Conservation (phyloP, 2,329 filamentous ascomycete species). For the Thyridium curvatum region DNA sequence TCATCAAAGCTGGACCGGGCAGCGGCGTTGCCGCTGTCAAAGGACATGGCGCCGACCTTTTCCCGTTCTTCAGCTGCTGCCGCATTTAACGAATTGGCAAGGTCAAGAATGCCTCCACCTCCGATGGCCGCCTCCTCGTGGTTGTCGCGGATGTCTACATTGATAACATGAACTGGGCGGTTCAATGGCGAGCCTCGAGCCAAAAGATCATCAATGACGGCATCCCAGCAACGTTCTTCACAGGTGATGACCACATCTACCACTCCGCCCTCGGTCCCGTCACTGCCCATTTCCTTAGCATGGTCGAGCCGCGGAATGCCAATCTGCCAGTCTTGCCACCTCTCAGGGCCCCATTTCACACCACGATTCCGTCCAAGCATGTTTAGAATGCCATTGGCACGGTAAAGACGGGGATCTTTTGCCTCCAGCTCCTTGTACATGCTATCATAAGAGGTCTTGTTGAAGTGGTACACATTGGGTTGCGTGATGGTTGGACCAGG, state of each 20-base stretch:
- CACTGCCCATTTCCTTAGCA: constrained; percentile 66
- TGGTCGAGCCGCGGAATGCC: constrained; percentile 78
- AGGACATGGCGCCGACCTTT: constrained; percentile 54
- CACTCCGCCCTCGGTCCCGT: constrained; percentile 79
- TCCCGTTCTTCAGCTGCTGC: constrained; percentile 73
- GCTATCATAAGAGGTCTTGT: constrained; percentile 87
- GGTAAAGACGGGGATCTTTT: constrained; percentile 84
- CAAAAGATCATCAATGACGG: constrained; percentile 88
- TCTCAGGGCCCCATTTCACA: constrained; percentile 92
- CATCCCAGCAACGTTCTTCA: constrained; percentile 97
- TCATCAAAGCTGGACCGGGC: constrained; percentile 81
- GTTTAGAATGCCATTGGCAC: constrained; percentile 85
- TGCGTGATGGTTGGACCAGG: constrained; percentile 87
- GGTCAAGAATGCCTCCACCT: constrained; percentile 83
- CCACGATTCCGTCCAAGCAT: constrained; percentile 91
- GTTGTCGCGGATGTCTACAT: constrained; percentile 97
- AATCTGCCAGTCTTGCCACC: constrained; percentile 96
- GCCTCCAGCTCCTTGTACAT: constrained; percentile 87
- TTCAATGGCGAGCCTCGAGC: constrained; percentile 82
- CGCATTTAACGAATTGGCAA: constrained; percentile 78
- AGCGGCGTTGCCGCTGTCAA: constrained; percentile 62
- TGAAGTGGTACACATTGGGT: constrained; percentile 97
- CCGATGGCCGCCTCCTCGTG: constrained; percentile 93
- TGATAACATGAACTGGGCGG: constrained; percentile 92
- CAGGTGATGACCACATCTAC: constrained; percentile 96